A percentile compares a stretch with the other conserved stretches of the same genome.
Conservation (phyloP, 2,329 filamentous ascomycete species). For the Helicocarpus griseus region DNA sequence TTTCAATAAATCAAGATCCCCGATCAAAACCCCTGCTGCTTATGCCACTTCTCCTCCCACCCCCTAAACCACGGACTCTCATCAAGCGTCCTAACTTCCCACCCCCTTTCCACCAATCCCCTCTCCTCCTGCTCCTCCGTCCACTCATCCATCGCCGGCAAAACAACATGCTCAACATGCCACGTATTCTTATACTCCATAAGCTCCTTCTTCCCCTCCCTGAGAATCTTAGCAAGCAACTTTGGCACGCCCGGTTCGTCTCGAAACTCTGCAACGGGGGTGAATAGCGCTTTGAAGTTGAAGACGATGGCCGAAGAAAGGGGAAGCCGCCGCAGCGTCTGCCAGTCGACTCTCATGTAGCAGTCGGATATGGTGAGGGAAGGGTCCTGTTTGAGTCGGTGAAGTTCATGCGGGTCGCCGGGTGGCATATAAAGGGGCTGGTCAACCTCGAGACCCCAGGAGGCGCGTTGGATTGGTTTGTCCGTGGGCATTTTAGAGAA, state of each 20-base stretch:
- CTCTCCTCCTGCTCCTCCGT: conserved; percentile 55
- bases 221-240: conserved; percentile 58
- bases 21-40: conserved; percentile 49
- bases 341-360: conserved; percentile 74
- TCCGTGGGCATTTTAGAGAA: conserved; percentile 68
- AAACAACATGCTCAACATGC: conserved; percentile 64
- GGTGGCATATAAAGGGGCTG: conserved; percentile 66
- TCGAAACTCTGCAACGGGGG: conserved; percentile 57
- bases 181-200: conserved; percentile 77
- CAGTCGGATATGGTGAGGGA: conserved; percentile 50
- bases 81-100: conserved; percentile 59
- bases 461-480: conserved; percentile 71
- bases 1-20: background rate
- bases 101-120: conserved; percentile 50
- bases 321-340: conserved; percentile 70
- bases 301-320: conserved; percentile 68
- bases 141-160: conserved; percentile 56
- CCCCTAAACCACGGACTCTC: conserved; percentile 68
- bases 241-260: conserved; percentile 65
- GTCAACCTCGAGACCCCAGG: conserved; percentile 72
- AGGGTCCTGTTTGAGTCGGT: conserved; percentile 49
- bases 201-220: conserved; percentile 57
- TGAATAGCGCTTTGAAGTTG: conserved; percentile 84
- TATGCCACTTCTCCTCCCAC: conserved; percentile 67
- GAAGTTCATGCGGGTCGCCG: conserved; percentile 53